Evolutionary conservation across 2,329 filamentous ascomycete genomes (phyloP).

Genomic region (Neonectria ditissima): DNA sequence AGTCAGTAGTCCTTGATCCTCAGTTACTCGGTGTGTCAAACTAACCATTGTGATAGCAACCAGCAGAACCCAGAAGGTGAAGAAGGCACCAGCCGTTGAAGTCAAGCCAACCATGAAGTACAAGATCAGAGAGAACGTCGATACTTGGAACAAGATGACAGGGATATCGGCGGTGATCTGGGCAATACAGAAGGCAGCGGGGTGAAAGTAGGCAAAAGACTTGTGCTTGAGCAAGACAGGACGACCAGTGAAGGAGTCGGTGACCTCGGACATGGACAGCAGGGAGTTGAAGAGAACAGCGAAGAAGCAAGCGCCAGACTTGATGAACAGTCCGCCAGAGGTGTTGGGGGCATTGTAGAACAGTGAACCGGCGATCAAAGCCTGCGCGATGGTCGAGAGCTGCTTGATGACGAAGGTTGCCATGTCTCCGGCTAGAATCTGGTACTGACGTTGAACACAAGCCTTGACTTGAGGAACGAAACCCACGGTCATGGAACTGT

Average conservation of each 20-base stretch:
- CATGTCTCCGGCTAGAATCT: constrained; percentile 73
- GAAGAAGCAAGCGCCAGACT: constrained; percentile 74
- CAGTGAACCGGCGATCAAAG: constrained; percentile 72
- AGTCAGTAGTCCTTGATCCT: neutral
- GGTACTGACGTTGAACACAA: constrained; percentile 70
- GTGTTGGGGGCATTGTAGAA: constrained; percentile 73
- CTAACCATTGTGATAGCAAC: constrained; percentile 63
- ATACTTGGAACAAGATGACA: constrained; percentile 68
- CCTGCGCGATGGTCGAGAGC: constrained; percentile 66
- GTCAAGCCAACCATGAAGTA: constrained; percentile 75
- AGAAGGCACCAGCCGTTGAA: constrained; percentile 64
- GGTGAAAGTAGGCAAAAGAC: constrained; percentile 68
- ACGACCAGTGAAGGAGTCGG: constrained; percentile 69
- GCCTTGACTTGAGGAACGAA: constrained; percentile 68
- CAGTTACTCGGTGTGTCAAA: neutral
- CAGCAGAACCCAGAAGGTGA: constrained; percentile 70
- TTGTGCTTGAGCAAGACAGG: constrained; percentile 71
- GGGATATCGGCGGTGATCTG: constrained; percentile 67
- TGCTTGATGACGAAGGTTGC: constrained; percentile 74
- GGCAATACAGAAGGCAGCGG: constrained; percentile 69
- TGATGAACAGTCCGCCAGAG: constrained; percentile 71
- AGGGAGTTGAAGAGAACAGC: constrained; percentile 72
- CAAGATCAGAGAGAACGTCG: constrained; percentile 66
- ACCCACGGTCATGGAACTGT: constrained; percentile 67
- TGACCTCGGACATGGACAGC: constrained; percentile 75